These are phyloP conservation scores for Rubus idaeus DNA, from an alignment of 306 rosid species.

Conservation along the genomic window DNA sequence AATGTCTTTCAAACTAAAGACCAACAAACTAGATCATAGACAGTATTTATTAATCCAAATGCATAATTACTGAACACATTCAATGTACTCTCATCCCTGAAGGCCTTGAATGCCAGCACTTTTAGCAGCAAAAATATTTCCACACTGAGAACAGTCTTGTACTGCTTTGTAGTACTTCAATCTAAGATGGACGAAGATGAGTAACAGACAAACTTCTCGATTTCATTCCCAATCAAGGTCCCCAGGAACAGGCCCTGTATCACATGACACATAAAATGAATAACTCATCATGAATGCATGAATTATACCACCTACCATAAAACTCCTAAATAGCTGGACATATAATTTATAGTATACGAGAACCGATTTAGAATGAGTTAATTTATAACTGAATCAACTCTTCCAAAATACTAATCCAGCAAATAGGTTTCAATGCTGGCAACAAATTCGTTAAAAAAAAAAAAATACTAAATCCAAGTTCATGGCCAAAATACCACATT, in stretches of 20 bases:
- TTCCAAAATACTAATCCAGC: background rate
- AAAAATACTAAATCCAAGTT: background rate
- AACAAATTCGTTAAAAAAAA: background rate
- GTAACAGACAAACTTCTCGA: constrained; percentile 21
- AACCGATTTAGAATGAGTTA: background rate
- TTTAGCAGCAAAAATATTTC: constrained; percentile 37
- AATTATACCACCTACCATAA: background rate
- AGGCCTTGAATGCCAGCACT: constrained; percentile 34
- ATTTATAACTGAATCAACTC: background rate
- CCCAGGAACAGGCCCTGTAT: constrained; percentile 94
- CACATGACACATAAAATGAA: constrained; percentile 24
- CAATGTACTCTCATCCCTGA: constrained; percentile 36
- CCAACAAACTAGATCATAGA: constrained; percentile 37
- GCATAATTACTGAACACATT: constrained; percentile 38
- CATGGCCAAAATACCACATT: background rate
- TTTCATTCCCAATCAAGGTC: constrained; percentile 53
- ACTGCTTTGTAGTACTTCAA: constrained; percentile 29
- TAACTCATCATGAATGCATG: constrained; percentile 20
- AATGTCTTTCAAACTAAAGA: constrained; percentile 32
- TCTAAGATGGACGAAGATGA: constrained; percentile 18
- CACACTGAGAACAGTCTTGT: constrained; percentile 28
- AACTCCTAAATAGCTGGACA: background rate
- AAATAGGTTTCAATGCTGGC: background rate
- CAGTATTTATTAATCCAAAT: constrained; percentile 41
- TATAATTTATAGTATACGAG: background rate